Percentiles rank a stretch among this genome's conserved stretches.
Evolutionary conservation across 495 filamentous ascomycete species (phyloP).

Genomic region (Neurospora sublineolata): DNA sequence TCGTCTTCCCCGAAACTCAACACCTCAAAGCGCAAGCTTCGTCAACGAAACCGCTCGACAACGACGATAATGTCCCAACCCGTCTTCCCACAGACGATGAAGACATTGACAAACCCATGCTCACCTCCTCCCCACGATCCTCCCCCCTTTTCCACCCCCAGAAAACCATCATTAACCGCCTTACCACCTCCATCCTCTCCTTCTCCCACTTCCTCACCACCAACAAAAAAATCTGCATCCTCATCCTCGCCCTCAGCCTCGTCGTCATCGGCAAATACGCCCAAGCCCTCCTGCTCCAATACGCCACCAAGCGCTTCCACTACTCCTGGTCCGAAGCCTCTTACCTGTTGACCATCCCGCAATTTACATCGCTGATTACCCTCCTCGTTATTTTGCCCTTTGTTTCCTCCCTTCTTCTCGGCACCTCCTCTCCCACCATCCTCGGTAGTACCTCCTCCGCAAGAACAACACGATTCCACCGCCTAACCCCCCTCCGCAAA

Average conservation of each 20-base stretch:
- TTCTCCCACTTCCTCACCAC: background rate
- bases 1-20: slow-evolving; percentile 21
- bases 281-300: slow-evolving; percentile 22
- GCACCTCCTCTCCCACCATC: background rate
- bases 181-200: background rate
- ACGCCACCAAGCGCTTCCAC: slow-evolving; percentile 20
- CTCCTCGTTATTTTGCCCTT: slow-evolving; percentile 17
- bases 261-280: slow-evolving; percentile 16
- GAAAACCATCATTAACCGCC: background rate
- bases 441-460: background rate
- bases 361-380: slow-evolving; percentile 13
- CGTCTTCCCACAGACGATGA: background rate
- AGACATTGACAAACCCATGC: background rate
- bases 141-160: background rate
- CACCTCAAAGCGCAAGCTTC: slow-evolving; percentile 9
- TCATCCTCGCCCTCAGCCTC: slow-evolving; percentile 17
- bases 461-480: background rate
- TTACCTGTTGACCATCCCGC: slow-evolving; percentile 15
- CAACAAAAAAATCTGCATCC: slow-evolving; percentile 11
- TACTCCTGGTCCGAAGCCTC: slow-evolving; percentile 22
- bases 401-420: slow-evolving; percentile 1
- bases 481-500: background rate
- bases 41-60: background rate
- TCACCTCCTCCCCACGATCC: background rate
- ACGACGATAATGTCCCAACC: background rate